Evolutionary conservation across 78 protist genomes (phyloP).

Genomic region (Carpediemonas membranifera): DNA sequence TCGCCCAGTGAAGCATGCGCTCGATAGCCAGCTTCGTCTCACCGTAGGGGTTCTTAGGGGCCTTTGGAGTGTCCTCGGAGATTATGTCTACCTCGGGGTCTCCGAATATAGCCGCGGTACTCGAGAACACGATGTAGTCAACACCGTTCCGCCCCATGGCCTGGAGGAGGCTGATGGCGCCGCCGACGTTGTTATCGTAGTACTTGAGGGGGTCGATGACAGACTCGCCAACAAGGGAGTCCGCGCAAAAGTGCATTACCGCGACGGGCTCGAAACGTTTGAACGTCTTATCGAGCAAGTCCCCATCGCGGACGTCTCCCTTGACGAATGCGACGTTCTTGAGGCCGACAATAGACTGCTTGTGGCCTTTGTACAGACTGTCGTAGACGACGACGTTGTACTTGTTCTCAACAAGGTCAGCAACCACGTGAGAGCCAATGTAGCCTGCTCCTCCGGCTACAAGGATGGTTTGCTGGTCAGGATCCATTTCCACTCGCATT

Average conservation of each 20-base stretch:
- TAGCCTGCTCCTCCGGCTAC: conserved; percentile 94
- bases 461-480: no score
- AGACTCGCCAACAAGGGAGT: conserved; percentile 73
- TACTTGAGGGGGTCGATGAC: conserved; percentile 43
- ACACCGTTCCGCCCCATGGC: conserved; percentile 8
- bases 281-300: background rate
- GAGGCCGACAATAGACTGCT: background rate
- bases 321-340: background rate
- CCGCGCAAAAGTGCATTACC: background rate
- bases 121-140: conserved; percentile 74
- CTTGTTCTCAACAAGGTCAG: conserved; percentile 57
- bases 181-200: conserved; percentile 76
- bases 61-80: conserved; percentile 31
- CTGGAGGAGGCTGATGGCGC: conserved; percentile 25
- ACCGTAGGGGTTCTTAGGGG: conserved; percentile 77
- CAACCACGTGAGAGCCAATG: conserved; percentile 82
- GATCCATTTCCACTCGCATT: no score
- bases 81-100: conserved; percentile 42
- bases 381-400: conserved; percentile 72
- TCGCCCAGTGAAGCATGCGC: conserved; percentile 38
- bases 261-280: background rate
- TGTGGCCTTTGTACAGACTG: conserved; percentile 24
- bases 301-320: conserved; percentile 12
- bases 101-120: conserved; percentile 92
- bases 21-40: conserved; percentile 78